A percentile compares a stretch with the other conserved stretches of the same genome.
These are phyloP conservation scores for Komagataea norvegica DNA, from an alignment of 1,139 yeast genomes.

Conservation along the genomic window DNA sequence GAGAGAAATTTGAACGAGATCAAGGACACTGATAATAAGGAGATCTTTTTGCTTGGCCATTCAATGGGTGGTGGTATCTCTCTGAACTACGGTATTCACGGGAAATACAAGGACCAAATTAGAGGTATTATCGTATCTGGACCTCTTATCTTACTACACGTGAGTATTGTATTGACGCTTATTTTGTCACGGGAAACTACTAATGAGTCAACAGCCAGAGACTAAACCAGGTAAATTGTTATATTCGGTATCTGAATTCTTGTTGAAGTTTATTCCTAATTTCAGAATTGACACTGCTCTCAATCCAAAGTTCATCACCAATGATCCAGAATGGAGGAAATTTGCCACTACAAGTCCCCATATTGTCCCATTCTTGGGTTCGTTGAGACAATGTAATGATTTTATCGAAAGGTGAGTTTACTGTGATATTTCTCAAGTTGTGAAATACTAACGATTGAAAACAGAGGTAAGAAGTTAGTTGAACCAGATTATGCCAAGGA, in stretches of 20 bases:
- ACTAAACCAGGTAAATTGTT: constrained; percentile 53
- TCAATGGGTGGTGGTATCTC: constrained; percentile 96
- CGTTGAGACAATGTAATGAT: constrained; percentile 54
- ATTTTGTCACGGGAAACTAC: too few species aligned
- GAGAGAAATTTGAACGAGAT: constrained; percentile 31
- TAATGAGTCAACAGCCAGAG: constrained; percentile 28
- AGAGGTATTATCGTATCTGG: constrained; percentile 57
- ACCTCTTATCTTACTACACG: constrained; percentile 61
- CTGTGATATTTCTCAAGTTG: neutral
- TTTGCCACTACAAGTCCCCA: constrained; percentile 43
- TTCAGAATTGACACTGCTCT: constrained; percentile 54
- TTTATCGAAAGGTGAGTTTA: constrained; percentile 41
- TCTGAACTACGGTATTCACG: constrained; percentile 68
- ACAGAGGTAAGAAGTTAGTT: constrained; percentile 52
- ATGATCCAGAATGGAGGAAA: constrained; percentile 44
- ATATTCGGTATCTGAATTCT: constrained; percentile 41
- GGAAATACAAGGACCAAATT: constrained; percentile 50
- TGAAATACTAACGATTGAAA: constrained; percentile 6
- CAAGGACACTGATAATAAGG: constrained; percentile 29
- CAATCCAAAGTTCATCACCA: constrained; percentile 50
- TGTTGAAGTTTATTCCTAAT: constrained; percentile 49
- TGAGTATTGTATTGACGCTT: constrained; percentile 5
- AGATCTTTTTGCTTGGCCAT: constrained; percentile 69
- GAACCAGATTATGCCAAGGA: constrained; percentile 39
- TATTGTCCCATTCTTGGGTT: constrained; percentile 40